phyloP scores from a whole-genome alignment of 2,329 filamentous ascomycete species.

The Xylariaceae sp. region DNA sequence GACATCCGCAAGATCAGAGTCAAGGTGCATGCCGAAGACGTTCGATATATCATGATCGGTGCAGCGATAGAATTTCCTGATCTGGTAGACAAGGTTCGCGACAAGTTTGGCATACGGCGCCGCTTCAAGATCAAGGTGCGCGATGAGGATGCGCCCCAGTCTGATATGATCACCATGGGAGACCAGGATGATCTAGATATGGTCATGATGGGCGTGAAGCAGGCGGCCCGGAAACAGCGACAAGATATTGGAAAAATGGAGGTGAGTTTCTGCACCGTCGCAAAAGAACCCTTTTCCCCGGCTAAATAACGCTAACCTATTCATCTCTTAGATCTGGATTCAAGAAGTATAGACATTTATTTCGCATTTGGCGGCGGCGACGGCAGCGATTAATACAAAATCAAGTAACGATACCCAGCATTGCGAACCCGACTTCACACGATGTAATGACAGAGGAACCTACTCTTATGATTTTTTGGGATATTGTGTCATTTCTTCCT shows the following conservation, averaged over 20 bases:
- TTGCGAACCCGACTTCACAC: conserved; percentile 38
- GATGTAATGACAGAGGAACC: conserved; percentile 39
- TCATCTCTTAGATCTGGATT: conserved; percentile 52
- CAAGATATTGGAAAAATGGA: conserved; percentile 92
- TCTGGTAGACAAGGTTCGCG: conserved; percentile 77
- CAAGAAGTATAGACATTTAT: conserved; percentile 50
- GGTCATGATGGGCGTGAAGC: conserved; percentile 74
- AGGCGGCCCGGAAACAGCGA: conserved; percentile 72
- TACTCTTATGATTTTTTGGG: conserved; percentile 21
- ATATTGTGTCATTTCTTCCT: conserved; percentile 16
- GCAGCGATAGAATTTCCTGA: conserved; percentile 75
- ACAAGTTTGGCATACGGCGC: conserved; percentile 81
- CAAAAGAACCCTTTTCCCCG: neutral
- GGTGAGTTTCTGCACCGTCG: conserved; percentile 62
- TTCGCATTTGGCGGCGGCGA: conserved; percentile 28
- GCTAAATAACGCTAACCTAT: conserved; percentile 33
- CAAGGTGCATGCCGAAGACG: conserved; percentile 91
- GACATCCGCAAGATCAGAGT: conserved; percentile 82
- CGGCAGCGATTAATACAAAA: conserved; percentile 17
- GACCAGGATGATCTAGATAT: conserved; percentile 97
- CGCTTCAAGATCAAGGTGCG: conserved; percentile 88
- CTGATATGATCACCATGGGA: conserved; percentile 95
- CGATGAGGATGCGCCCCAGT: conserved; percentile 73
- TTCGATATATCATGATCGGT: conserved; percentile 88
- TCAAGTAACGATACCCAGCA: conserved; percentile 43